Evolutionary conservation across 164 flowering plant species (phyloP).

Genomic region (Brasenia schreberi): DNA sequence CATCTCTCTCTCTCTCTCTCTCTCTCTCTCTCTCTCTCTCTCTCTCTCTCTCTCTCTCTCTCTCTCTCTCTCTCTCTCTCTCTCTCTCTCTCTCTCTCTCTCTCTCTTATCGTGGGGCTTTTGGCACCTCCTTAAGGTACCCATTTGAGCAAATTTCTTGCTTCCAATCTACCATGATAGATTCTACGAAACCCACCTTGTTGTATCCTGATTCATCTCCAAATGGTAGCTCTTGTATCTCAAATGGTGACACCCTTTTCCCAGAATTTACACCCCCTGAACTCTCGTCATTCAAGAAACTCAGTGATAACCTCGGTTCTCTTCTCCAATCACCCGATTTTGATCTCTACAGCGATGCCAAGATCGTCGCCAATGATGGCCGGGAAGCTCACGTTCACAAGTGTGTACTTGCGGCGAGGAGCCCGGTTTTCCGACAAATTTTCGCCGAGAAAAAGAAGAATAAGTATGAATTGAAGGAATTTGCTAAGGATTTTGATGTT

Average conservation of each 20-base stretch:
- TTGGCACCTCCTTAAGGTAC: too few relatives aligned
- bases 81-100: too few relatives aligned
- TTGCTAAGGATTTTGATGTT: constrained; percentile 39
- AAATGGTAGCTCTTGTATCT: constrained; percentile 9
- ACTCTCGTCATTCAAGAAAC: constrained; percentile 23
- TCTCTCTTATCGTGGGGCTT: too few relatives aligned
- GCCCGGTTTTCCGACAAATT: constrained; percentile 30
- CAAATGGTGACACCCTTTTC: constrained; percentile 13
- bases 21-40: too few relatives aligned
- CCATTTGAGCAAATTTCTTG: background rate
- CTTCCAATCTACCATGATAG: background rate
- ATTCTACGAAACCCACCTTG: background rate
- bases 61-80: too few relatives aligned
- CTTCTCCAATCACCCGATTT: constrained; percentile 21
- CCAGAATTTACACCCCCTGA: constrained; percentile 16
- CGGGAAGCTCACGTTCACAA: constrained; percentile 50
- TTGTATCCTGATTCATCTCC: background rate
- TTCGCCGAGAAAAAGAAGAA: constrained; percentile 16
- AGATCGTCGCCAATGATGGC: constrained; percentile 18
- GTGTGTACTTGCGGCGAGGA: constrained; percentile 44
- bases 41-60: too few relatives aligned
- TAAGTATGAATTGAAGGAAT: constrained; percentile 41
- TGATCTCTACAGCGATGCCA: constrained; percentile 44
- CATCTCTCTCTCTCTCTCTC: too few relatives aligned
- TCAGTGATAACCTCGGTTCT: constrained; percentile 36